Base-by-base conservation (phyloP, 108 stramenopile species). In the Pseudonitzschia multiseries region DNA sequence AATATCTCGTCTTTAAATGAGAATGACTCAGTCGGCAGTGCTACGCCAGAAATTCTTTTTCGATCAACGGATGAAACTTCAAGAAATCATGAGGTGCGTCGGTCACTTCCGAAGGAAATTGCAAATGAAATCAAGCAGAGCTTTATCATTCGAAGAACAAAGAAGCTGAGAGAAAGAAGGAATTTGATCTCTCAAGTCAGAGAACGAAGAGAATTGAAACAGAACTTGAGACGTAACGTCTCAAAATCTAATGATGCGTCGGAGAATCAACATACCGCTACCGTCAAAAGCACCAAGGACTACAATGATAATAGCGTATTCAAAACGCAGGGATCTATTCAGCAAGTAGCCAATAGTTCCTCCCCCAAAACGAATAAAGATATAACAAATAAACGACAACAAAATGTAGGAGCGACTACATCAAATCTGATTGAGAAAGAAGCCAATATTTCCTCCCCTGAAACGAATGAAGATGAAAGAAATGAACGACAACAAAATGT, bases 161-260 rank as follows among this genome's bases (percentile, higher is more conserved):
- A 59, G 29, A 2, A 59, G 26, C 57, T 59, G 57, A 28, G 29
- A 59, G 57, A 59, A 59, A 59, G 57, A 59, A 59, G n/a, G 57
- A 59, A 59, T n/a, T 9, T 59, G 10, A 59, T 59, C 57, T n/a
- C 21, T 59, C 24, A n/a, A 31, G 57, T 59, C 14, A 59, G n/a
- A 14, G 26, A 59, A 59, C 57, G 57, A 59, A 59, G 57, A 27
- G 57, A 59, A 59, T 28, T 31, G 27, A 59, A 59, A 14, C 57
- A 59, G 9, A 28, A 59, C 13, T 3, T 15, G 29, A 24, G 27
- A 26, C 29, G 13, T 10, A 48, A 2, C 12, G 18, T 10, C 12
- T 48, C 46, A 48, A 5, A 48, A 48, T 2, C 46, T 14, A 1
- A 48, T 18, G 46, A 48, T 48, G 9, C 1, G 18, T 5, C 13